Conservation (phyloP, 129 eudicot genomes). For the Gnaphalium uliginosum region DNA sequence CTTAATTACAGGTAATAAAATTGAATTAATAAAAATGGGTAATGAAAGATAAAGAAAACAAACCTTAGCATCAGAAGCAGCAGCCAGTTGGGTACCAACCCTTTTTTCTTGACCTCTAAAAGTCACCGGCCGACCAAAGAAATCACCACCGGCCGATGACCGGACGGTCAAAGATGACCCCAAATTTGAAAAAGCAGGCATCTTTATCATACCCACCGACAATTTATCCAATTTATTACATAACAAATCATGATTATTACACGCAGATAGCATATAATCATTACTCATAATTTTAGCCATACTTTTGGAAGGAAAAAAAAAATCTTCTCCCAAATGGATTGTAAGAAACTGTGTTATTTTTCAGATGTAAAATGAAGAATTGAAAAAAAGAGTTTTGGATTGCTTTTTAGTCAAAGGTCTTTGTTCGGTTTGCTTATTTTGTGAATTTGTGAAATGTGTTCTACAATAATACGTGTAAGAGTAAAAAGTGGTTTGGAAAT, state of each 20-base stretch:
- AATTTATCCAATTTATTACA: slow-evolving; percentile 16
- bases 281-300: slow-evolving; percentile 37
- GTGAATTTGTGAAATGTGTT: slow-evolving; percentile 2
- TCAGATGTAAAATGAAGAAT: slow-evolving; percentile 17
- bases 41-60: not conserved
- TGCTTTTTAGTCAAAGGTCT: slow-evolving; percentile 25
- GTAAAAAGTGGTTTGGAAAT: slow-evolving; percentile 24
- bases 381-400: slow-evolving; percentile 19
- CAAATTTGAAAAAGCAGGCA: slow-evolving; percentile 22
- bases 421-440: slow-evolving; percentile 4
- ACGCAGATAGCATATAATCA: slow-evolving; percentile 19
- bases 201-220: slow-evolving; percentile 30
- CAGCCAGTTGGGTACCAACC: slow-evolving; percentile 15
- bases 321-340: not conserved
- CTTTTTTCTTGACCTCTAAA: slow-evolving; percentile 22
- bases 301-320: no score
- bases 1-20: not conserved
- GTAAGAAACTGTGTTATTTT: slow-evolving; percentile 1
- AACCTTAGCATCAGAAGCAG: slow-evolving; percentile 31
- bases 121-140: slow-evolving; percentile 35
- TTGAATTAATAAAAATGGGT: not conserved
- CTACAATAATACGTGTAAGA: slow-evolving; percentile 31
- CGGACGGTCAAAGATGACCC: slow-evolving; percentile 20
- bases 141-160: slow-evolving; percentile 26
- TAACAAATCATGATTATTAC: slow-evolving; percentile 28